A percentile compares a stretch with the other conserved stretches of the same genome.
Evolutionary conservation across 768 basidiomycete genomes (phyloP).

Genomic region (Leccinum uliginosum): DNA sequence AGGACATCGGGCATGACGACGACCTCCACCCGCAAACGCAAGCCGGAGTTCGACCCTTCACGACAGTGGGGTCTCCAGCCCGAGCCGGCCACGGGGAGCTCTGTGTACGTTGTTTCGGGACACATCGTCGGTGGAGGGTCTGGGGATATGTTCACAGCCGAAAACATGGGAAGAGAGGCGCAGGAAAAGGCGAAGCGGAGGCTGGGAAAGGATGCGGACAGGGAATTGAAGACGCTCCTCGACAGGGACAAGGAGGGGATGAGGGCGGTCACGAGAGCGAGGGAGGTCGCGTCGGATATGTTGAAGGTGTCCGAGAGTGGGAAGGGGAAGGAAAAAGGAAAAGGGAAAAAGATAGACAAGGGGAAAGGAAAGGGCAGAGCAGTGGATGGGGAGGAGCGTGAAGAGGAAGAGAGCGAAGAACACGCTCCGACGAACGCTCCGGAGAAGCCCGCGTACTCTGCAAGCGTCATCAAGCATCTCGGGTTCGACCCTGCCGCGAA

Average conservation of each 20-base stretch:
- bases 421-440: conserved; percentile 12
- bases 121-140: conserved; percentile 58
- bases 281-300: conserved; percentile 40
- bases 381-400: background rate
- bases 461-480: conserved; percentile 60
- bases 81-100: conserved; percentile 31
- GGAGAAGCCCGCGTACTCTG: conserved; percentile 54
- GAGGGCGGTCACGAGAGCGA: conserved; percentile 57
- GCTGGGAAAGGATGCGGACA: conserved; percentile 56
- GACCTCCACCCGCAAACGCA: conserved; percentile 43
- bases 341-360: conserved; percentile 17
- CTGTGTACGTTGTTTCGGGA: conserved; percentile 81
- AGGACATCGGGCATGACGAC: conserved; percentile 74
- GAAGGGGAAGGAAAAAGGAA: conserved; percentile 18
- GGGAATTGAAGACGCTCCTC: conserved; percentile 54
- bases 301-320: conserved; percentile 16
- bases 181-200: conserved; percentile 72
- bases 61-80: conserved; percentile 78
- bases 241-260: conserved; percentile 66
- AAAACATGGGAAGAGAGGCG: conserved; percentile 75
- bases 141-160: conserved; percentile 48
- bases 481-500: conserved; percentile 77
- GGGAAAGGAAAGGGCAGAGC: conserved; percentile 12
- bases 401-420: conserved; percentile 13
- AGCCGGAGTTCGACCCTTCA: conserved; percentile 58